Evolutionary conservation across 805 yeast species (phyloP).

Genomic region (Wickerhamiella siamensis): DNA sequence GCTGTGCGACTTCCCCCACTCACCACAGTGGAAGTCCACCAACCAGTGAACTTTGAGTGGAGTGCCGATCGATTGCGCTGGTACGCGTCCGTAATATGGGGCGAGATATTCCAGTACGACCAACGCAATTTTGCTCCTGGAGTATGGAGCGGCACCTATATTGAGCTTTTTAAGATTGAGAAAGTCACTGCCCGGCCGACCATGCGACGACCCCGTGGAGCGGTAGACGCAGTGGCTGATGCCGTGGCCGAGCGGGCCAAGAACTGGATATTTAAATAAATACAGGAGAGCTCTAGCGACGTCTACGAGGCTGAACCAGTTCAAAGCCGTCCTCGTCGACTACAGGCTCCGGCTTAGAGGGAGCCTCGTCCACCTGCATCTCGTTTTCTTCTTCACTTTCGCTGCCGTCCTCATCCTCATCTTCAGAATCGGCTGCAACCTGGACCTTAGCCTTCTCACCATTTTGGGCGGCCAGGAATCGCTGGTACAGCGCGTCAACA

Average conservation of each 20-base stretch:
- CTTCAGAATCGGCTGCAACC: constrained; percentile 35
- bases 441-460: constrained; percentile 36
- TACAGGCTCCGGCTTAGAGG: constrained; percentile 40
- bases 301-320: constrained; percentile 58
- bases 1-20: background rate
- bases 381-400: constrained; percentile 29
- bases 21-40: constrained; percentile 22
- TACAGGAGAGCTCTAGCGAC: background rate
- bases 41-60: constrained; percentile 47
- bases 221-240: constrained; percentile 36
- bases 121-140: constrained; percentile 23
- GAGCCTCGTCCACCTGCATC: constrained; percentile 26
- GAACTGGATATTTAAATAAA: background rate
- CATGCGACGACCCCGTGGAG: constrained; percentile 28
- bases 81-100: constrained; percentile 58
- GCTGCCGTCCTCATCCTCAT: constrained; percentile 34
- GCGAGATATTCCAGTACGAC: constrained; percentile 31
- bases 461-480: constrained; percentile 28
- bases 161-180: constrained; percentile 37
- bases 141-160: constrained; percentile 38
- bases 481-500: constrained; percentile 45
- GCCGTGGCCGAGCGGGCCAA: constrained; percentile 33
- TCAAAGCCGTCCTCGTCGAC: constrained; percentile 94
- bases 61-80: constrained; percentile 51
- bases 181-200: constrained; percentile 29